Conservation (phyloP, 2,329 filamentous ascomycete species). For the Colletotrichum aenigma region DNA sequence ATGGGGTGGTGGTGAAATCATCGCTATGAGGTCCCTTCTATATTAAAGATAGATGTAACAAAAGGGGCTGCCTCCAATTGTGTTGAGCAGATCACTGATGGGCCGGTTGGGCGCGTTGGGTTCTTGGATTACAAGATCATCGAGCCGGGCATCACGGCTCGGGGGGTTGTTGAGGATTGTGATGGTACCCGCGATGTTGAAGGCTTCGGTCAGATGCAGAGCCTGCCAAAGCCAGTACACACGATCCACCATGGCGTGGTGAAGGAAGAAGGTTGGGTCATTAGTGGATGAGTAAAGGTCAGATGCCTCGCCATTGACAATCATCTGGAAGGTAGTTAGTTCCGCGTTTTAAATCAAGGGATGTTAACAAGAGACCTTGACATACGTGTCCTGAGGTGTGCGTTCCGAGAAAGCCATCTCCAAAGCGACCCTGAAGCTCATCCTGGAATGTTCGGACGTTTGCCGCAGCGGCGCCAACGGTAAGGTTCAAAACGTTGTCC, state of each 20-base stretch:
- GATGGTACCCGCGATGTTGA: conserved; percentile 22
- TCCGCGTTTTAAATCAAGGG: fast-evolving
- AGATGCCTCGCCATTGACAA: conserved; percentile 26
- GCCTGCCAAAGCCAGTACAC: conserved; percentile 31
- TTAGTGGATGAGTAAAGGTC: conserved; percentile 29
- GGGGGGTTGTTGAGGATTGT: conserved; percentile 22
- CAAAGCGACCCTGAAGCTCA: conserved; percentile 32
- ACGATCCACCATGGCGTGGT: conserved; percentile 29
- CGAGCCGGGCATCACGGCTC: conserved; percentile 21
- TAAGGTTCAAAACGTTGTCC: conserved; percentile 23
- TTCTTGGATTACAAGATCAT: conserved; percentile 30
- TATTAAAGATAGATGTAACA: conserved; percentile 33
- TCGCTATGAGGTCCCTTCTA: background rate
- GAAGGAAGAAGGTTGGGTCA: conserved; percentile 28
- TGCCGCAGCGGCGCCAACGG: conserved; percentile 21
- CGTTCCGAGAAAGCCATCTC: conserved; percentile 27
- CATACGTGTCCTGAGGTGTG: conserved; percentile 29
- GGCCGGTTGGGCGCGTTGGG: conserved; percentile 24
- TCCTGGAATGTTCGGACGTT: conserved; percentile 38
- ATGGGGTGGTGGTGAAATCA: background rate
- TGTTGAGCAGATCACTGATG: conserved; percentile 36
- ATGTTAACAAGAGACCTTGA: background rate
- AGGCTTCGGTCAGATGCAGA: conserved; percentile 19
- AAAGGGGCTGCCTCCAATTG: conserved; percentile 34
- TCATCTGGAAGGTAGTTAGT: background rate